These are phyloP conservation scores for Chlorophyllum brunneum DNA, from an alignment of 768 basidiomycete genomes.

Conservation along the genomic window DNA sequence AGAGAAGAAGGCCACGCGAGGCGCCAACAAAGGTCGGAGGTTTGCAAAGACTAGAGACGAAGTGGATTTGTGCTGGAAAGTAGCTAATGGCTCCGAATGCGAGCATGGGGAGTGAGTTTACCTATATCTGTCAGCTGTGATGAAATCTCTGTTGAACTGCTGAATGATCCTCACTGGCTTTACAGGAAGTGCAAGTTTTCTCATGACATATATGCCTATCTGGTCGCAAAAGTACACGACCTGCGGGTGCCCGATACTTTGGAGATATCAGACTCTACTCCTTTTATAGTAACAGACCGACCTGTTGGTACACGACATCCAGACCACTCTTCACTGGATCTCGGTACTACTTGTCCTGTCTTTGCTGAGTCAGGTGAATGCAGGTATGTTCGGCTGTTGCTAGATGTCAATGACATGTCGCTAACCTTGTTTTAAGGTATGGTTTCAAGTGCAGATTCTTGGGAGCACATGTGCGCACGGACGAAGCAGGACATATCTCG, in stretches of 20 bases:
- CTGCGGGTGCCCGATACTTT: constrained; percentile 51
- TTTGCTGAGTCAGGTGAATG: constrained; percentile 71
- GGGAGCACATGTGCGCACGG: constrained; percentile 61
- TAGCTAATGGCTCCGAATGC: constrained; percentile 69
- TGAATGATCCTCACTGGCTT: background rate
- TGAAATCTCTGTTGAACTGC: background rate
- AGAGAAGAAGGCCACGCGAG: constrained; percentile 69
- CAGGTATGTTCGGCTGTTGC: constrained; percentile 31
- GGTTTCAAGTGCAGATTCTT: constrained; percentile 93
- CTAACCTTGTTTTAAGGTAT: constrained; percentile 31
- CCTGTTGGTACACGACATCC: constrained; percentile 25
- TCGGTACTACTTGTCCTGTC: constrained; percentile 57
- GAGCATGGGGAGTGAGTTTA: constrained; percentile 67
- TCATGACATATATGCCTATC: constrained; percentile 75
- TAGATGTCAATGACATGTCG: background rate
- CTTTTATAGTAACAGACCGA: constrained; percentile 39
- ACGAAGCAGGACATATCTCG: constrained; percentile 39
- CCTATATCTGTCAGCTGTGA: constrained; percentile 1
- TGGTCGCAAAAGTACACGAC: constrained; percentile 72
- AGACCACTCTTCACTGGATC: constrained; percentile 39
- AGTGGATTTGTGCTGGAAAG: constrained; percentile 75
- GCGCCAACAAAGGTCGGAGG: constrained; percentile 79
- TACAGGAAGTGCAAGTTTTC: constrained; percentile 65
- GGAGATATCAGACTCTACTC: constrained; percentile 41
- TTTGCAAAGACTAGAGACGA: constrained; percentile 80